These are phyloP conservation scores for Cystofilobasidium macerans DNA, from an alignment of 768 basidiomycete genomes.

Conservation along the genomic window DNA sequence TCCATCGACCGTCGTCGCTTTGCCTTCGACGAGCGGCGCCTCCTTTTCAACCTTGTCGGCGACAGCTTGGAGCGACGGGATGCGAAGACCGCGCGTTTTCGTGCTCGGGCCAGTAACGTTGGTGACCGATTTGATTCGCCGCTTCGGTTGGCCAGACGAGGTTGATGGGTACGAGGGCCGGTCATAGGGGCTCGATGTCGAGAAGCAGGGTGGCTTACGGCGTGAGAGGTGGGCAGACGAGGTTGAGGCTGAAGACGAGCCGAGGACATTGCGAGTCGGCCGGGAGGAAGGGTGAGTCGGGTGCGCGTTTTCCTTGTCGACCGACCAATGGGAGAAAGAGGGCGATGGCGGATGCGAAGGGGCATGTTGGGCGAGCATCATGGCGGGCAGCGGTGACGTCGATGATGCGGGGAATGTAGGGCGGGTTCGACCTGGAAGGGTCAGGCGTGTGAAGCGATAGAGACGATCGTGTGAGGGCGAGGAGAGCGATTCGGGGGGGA, in stretches of 20 bases:
- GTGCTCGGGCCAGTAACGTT: neutral
- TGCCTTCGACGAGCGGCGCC: neutral
- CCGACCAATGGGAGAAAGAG: neutral
- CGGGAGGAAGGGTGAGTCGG: neutral
- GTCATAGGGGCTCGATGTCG: neutral
- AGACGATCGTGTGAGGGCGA: no score
- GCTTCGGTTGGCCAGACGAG: neutral
- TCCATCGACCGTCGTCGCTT: neutral
- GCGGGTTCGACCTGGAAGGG: no score
- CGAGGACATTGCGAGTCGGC: neutral
- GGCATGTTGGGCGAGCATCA: neutral
- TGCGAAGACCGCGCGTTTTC: neutral
- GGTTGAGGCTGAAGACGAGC: neutral
- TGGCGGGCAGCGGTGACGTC: neutral
- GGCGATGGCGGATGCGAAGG: neutral
- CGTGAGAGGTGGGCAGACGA: neutral
- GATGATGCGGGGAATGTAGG: no score
- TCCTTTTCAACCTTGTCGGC: neutral
- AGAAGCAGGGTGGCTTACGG: neutral
- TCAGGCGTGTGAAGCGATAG: no score
- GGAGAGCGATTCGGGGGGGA: no score
- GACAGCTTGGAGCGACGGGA: neutral
- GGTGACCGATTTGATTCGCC: neutral
- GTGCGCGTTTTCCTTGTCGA: conserved; percentile 13
- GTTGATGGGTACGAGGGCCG: neutral